phyloP scores from a whole-genome alignment of 2,329 filamentous ascomycete genomes.

The Diaporthe vaccinii region DNA sequence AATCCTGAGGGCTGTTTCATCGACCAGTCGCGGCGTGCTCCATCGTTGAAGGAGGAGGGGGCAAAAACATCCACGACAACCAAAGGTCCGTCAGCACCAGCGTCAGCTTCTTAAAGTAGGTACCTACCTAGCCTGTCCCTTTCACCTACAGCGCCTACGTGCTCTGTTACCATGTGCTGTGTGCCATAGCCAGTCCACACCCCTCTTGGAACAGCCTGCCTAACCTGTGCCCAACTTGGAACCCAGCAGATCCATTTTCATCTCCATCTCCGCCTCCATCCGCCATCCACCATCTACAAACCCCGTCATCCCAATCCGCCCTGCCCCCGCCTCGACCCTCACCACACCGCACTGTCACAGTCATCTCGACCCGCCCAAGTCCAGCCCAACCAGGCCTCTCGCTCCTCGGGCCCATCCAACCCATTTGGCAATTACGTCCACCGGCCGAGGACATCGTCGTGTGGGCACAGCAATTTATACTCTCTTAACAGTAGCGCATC shows the following conservation, averaged over 20 bases:
- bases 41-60: conserved; percentile 16
- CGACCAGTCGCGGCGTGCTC: conserved; percentile 20
- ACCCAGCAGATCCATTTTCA: conserved; percentile 26
- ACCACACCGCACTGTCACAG: conserved; percentile 27
- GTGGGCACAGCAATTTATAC: conserved; percentile 27
- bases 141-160: not conserved
- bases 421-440: conserved; percentile 27
- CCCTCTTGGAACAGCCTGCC: conserved; percentile 17
- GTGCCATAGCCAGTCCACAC: not conserved
- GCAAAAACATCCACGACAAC: not conserved
- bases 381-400: conserved; percentile 31
- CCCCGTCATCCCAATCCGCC: conserved; percentile 30
- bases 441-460: conserved; percentile 17
- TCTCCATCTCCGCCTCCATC: conserved; percentile 31
- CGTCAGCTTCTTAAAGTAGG: conserved; percentile 9
- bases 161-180: not conserved
- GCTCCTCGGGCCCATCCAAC: conserved; percentile 21
- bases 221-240: conserved; percentile 30
- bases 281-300: conserved; percentile 15
- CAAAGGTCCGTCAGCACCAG: not conserved
- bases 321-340: conserved; percentile 30
- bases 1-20: conserved; percentile 23
- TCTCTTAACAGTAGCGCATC: conserved; percentile 9
- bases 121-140: not conserved
- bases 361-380: conserved; percentile 30